A percentile compares a stretch with the other conserved stretches of the same genome.
These are phyloP conservation scores for Trifolium pratense DNA, from an alignment of 306 rosid species.

Conservation along the genomic window DNA sequence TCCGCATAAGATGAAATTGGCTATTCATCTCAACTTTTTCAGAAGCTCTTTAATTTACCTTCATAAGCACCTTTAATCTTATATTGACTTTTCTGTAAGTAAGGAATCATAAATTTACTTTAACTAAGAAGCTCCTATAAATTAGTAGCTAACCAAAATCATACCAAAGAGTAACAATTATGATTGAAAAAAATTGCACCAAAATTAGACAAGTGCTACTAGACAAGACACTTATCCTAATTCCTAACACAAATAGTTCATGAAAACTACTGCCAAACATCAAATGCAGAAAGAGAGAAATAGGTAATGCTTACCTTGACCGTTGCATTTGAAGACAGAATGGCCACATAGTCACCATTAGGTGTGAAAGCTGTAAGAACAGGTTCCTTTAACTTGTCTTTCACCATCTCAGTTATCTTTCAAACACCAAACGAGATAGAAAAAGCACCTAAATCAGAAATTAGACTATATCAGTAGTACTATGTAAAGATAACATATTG, in stretches of 20 bases:
- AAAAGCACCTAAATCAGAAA: conserved; percentile 25
- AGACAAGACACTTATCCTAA: neutral
- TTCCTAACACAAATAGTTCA: neutral
- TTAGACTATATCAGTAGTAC: neutral
- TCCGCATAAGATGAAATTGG: neutral
- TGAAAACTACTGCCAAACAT: conserved; percentile 19
- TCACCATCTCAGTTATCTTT: conserved; percentile 44
- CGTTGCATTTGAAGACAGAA: conserved; percentile 41
- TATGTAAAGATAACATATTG: conserved; percentile 7
- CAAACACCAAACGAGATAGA: neutral
- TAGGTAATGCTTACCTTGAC: conserved; percentile 43
- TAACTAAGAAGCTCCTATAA: neutral
- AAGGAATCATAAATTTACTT: neutral
- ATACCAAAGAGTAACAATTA: conserved; percentile 1
- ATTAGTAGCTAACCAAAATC: neutral
- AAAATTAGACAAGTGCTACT: neutral
- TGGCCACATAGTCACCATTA: conserved; percentile 43
- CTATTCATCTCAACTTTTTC: neutral
- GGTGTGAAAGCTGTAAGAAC: conserved; percentile 51
- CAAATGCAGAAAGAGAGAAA: neutral
- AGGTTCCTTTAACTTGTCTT: conserved; percentile 44
- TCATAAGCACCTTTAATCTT: neutral
- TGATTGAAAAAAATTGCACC: neutral
- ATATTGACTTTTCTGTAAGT: neutral
- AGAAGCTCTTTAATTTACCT: neutral